Percentiles rank a stretch among this genome's conserved stretches.
Evolutionary conservation across 1,139 yeast species (phyloP).

Genomic region (Kodamaea arcana): DNA sequence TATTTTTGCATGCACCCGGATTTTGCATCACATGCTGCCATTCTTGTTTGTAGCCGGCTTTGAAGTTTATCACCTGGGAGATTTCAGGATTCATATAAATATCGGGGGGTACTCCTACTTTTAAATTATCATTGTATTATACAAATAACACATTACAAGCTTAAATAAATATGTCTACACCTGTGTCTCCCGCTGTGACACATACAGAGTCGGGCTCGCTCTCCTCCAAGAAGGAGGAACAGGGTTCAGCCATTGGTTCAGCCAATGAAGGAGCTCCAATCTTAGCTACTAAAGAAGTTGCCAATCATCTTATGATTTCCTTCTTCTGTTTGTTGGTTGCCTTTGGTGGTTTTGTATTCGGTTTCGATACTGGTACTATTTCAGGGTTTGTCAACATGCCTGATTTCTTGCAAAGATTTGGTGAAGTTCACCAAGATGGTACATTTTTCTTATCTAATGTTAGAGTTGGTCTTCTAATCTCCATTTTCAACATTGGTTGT

Average conservation of each 20-base stretch:
- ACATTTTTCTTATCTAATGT: constrained; percentile 17
- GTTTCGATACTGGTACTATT: constrained; percentile 33
- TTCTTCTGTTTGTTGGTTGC: constrained; percentile 34
- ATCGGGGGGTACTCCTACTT: neutral
- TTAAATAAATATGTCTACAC: constrained; percentile 19
- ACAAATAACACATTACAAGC: neutral
- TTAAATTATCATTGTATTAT: neutral
- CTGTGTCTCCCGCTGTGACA: constrained; percentile 29
- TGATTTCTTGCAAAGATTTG: constrained; percentile 17
- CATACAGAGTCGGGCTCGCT: constrained; percentile 29
- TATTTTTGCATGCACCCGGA: neutral
- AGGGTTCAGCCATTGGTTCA: constrained; percentile 1
- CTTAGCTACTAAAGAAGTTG: neutral
- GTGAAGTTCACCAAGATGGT: constrained; percentile 16
- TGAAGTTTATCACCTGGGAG: neutral
- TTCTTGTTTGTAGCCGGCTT: neutral
- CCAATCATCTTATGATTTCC: constrained; percentile 22
- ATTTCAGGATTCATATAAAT: neutral
- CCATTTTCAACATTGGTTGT: constrained; percentile 24
- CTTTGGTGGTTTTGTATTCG: constrained; percentile 25
- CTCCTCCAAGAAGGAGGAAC: constrained; percentile 23
- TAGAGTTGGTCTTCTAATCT: constrained; percentile 18
- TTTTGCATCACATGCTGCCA: neutral
- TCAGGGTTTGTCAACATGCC: constrained; percentile 18
- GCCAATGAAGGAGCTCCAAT: constrained; percentile 1